Evolutionary conservation across 768 basidiomycete genomes (phyloP).

Genomic region (Cyclocybe aegerita): DNA sequence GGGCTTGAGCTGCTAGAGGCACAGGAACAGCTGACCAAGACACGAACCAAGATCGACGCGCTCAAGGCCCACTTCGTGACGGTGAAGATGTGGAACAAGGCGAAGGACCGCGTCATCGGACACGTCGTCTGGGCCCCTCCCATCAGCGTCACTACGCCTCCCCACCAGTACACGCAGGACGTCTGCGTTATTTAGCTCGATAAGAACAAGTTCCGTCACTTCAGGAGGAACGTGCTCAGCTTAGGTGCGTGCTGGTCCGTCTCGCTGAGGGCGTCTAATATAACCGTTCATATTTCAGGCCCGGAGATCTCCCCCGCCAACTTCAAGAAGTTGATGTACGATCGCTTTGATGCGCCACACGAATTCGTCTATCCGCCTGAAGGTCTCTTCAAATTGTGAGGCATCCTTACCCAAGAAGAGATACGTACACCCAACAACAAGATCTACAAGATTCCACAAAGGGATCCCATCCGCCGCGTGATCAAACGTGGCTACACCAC

Average conservation of each 20-base stretch:
- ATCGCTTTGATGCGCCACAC: too few species aligned
- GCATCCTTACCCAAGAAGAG: too few species aligned
- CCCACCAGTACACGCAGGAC: conserved; percentile 34
- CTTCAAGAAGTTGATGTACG: too few species aligned
- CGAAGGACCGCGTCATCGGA: conserved; percentile 35
- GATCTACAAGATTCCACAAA: too few species aligned
- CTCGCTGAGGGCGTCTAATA: conserved; percentile 17
- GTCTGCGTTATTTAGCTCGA: conserved; percentile 38
- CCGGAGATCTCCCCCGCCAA: conserved; percentile 12
- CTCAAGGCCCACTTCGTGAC: conserved; percentile 32
- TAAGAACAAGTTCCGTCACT: conserved; percentile 31
- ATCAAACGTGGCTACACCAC: too few species aligned
- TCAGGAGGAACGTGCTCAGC: conserved; percentile 32
- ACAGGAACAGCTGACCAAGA: conserved; percentile 18
- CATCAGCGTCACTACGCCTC: conserved; percentile 24
- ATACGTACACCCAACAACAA: too few species aligned
- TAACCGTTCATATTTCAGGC: conserved; percentile 18
- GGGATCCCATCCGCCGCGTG: too few species aligned
- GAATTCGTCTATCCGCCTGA: too few species aligned
- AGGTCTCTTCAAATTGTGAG: too few species aligned
- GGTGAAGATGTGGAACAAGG: conserved; percentile 30
- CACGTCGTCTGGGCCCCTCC: conserved; percentile 37
- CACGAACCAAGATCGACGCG: conserved; percentile 19
- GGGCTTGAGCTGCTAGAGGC: conserved; percentile 16
- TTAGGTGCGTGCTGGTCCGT: conserved; percentile 30